Conservation (phyloP, 176 grass and related monocot species). For the Avena sativa region DNA sequence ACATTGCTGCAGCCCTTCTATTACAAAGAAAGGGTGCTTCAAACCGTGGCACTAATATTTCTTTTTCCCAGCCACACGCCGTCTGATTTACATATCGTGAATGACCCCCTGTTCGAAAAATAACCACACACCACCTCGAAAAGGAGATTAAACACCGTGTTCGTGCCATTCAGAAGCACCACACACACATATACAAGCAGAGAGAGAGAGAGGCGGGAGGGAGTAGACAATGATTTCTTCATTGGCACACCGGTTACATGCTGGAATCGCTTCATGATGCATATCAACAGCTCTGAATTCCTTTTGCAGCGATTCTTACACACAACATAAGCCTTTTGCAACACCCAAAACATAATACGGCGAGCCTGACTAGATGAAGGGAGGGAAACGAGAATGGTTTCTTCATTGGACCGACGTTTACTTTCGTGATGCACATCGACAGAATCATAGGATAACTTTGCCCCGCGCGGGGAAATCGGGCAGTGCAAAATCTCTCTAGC, state of each 20-base stretch:
- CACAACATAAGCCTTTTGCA: neutral
- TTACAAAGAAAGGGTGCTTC: neutral
- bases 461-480: no score
- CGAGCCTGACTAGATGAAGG: no score
- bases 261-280: neutral
- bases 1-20: neutral
- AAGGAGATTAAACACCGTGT: neutral
- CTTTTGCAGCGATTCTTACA: neutral
- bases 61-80: neutral
- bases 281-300: neutral
- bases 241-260: neutral
- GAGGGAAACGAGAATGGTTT: no score
- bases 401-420: no score
- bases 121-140: neutral
- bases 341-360: neutral
- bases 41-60: neutral
- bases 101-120: neutral
- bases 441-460: no score
- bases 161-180: neutral
- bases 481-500: no score
- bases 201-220: neutral
- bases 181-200: neutral
- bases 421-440: no score
- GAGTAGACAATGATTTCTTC: neutral
- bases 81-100: slow-evolving; percentile 5